These are phyloP conservation scores for Aspergillus udagawae DNA, from an alignment of 2,329 filamentous ascomycete species.

Conservation along the genomic window DNA sequence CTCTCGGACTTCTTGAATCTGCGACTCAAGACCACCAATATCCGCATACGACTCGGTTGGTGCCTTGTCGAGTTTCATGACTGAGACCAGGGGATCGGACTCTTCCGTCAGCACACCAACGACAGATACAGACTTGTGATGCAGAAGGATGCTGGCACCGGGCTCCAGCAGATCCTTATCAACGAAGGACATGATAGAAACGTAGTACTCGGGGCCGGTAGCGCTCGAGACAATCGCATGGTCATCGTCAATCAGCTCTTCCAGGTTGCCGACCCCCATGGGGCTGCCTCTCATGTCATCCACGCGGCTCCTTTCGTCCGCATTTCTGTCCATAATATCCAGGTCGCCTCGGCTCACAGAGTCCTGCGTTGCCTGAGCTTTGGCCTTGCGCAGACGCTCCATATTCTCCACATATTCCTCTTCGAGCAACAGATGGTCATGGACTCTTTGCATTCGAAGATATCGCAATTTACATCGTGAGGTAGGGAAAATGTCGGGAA, in stretches of 20 bases:
- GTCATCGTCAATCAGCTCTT: slow-evolving; percentile 99
- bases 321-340: slow-evolving; percentile 80
- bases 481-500: slow-evolving; percentile 89
- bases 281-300: slow-evolving; percentile 98
- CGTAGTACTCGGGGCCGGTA: slow-evolving; percentile 96
- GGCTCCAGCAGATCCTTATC: slow-evolving; percentile 98
- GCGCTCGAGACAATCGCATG: slow-evolving; percentile 98
- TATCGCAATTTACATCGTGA: slow-evolving; percentile 96
- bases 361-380: slow-evolving; percentile 62
- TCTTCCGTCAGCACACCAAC: slow-evolving; percentile 97
- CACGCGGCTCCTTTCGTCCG: slow-evolving; percentile 89
- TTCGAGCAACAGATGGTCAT: slow-evolving; percentile 93
- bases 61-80: slow-evolving; percentile 99
- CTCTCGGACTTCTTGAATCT: slow-evolving; percentile 97
- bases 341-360: slow-evolving; percentile 57
- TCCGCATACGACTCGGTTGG: slow-evolving; percentile 98
- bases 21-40: slow-evolving; percentile 89
- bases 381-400: slow-evolving; percentile 89
- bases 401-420: slow-evolving; percentile 99
- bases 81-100: slow-evolving; percentile 88
- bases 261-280: slow-evolving; percentile 95
- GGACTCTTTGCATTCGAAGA: slow-evolving; percentile 95
- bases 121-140: slow-evolving; percentile 97
- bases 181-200: slow-evolving; percentile 99
- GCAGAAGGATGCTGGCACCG: slow-evolving; percentile 87